Conservation (phyloP, 139 green algal species). For the Closterium sp. region DNA sequence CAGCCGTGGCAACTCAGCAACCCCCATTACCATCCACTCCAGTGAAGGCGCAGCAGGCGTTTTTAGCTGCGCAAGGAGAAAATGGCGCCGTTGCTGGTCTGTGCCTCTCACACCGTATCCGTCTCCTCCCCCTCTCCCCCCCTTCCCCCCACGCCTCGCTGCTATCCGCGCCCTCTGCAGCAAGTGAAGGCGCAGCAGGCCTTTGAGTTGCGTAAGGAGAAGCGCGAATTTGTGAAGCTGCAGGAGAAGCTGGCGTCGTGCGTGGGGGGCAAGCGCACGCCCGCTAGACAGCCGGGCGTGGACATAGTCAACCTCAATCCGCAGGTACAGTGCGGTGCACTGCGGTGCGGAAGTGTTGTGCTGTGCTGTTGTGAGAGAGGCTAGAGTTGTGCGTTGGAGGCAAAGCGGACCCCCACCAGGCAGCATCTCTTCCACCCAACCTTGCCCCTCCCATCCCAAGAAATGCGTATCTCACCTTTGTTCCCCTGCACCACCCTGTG, state of each 20-base stretch:
- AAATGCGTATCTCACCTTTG: too few relatives aligned
- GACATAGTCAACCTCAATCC: not conserved
- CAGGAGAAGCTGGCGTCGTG: conserved; percentile 22
- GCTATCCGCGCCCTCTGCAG: not conserved
- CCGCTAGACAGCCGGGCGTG: not conserved
- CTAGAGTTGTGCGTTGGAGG: not conserved
- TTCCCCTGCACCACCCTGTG: conserved; percentile 2
- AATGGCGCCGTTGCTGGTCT: too few relatives aligned
- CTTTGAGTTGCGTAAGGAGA: conserved; percentile 35
- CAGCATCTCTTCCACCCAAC: not conserved
- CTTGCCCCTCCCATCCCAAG: too few relatives aligned
- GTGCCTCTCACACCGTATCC: too few relatives aligned
- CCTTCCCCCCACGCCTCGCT: not conserved
- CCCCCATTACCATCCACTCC: too few relatives aligned
- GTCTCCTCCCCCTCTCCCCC: too few relatives aligned
- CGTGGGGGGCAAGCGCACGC: conserved; percentile 13
- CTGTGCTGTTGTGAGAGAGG: not conserved
- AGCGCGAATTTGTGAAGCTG: conserved; percentile 31
- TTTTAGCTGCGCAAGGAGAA: too few relatives aligned
- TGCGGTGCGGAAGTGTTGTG: not conserved
- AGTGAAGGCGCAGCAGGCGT: too few relatives aligned
- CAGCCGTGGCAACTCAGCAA: too few relatives aligned
- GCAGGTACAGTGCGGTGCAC: not conserved
- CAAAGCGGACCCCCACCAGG: not conserved
- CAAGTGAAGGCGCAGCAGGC: conserved; percentile 16